Base-by-base conservation (phyloP, 2,329 filamentous ascomycete genomes). In the Trichoderma semiorbis region DNA sequence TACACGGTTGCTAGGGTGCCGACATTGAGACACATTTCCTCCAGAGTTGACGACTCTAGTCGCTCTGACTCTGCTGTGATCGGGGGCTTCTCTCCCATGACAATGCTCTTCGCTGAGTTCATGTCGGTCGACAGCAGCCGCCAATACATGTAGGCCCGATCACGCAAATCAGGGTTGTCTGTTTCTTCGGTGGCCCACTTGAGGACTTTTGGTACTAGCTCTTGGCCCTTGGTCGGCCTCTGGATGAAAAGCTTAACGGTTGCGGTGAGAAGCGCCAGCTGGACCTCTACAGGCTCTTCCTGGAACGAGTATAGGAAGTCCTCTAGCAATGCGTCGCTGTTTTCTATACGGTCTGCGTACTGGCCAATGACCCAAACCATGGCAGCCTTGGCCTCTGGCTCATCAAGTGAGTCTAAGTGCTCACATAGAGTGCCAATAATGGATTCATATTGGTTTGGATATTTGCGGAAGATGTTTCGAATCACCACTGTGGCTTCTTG, bases 311-410 rank as follows among this genome's bases (percentile, higher is more conserved):
- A 95, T 10, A 99, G 81, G 80, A 98, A 99, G 80, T 99, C 96
- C 77, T 99, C 95, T 10, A 99, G 87, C 3, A 99, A 86, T 0
- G 92, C 93, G 77, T 98, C 96, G 18, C 93, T 96, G 81, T 99
- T 98, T 80, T 99, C 96, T 76, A 99, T 99, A 58, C 96, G 92
- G 79, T 97, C 94, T 11, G 96, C 96, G 78, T 99, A 99, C 80
- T 99, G 94, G 2, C 96, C 96, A 79, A 99, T 99, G 43, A 99
- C 96, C 96, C 96, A 99, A 58, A 99, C 96, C 90, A 99, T 97
- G 72, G 96, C 96, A 2, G 96, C 95, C 81, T 99, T 99, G 60
- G 96, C 96, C 82, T 99, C 96, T 2, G 96, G 95, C 80, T 99
- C 96, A 80, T 99, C 96, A 63, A 99, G 85, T 5, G 95, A 97